phyloP scores from a whole-genome alignment of 495 filamentous ascomycete species.

The Jackrogersella minutella region DNA sequence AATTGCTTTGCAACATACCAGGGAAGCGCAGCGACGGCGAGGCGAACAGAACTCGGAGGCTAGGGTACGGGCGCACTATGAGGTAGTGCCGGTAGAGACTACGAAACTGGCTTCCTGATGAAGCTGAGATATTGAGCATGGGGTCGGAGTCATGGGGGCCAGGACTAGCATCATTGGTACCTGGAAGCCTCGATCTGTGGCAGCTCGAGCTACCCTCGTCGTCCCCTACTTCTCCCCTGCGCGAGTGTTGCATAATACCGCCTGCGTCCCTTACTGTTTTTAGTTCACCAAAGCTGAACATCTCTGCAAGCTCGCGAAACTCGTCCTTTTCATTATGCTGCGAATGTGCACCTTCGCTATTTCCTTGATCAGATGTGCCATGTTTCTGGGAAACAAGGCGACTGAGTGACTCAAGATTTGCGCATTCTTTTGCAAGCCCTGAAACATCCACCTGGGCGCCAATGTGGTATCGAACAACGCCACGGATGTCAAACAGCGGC shows the following conservation, averaged over 20 bases:
- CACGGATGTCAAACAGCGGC: slow-evolving; percentile 67
- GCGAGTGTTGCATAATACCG: slow-evolving; percentile 63
- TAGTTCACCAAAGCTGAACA: slow-evolving; percentile 68
- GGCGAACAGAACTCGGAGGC: slow-evolving; percentile 69
- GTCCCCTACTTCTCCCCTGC: slow-evolving; percentile 53
- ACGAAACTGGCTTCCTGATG: slow-evolving; percentile 43
- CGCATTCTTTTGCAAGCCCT: slow-evolving; percentile 63
- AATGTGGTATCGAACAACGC: slow-evolving; percentile 66
- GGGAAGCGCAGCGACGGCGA: slow-evolving; percentile 70
- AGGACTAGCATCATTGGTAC: slow-evolving; percentile 42
- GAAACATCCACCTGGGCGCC: slow-evolving; percentile 71
- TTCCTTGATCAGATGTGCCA: slow-evolving; percentile 40
- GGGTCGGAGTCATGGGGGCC: slow-evolving; percentile 9
- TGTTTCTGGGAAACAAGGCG: slow-evolving; percentile 43
- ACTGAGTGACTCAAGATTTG: slow-evolving; percentile 63
- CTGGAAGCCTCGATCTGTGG: slow-evolving; percentile 49
- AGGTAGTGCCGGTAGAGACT: slow-evolving; percentile 67
- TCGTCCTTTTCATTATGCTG: slow-evolving; percentile 43
- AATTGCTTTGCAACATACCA: slow-evolving; percentile 69
- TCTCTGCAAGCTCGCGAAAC: slow-evolving; percentile 64
- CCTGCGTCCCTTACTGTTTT: slow-evolving; percentile 64
- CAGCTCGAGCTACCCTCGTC: slow-evolving; percentile 40
- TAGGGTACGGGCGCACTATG: slow-evolving; percentile 67
- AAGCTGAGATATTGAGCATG: background rate
- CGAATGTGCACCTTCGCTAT: slow-evolving; percentile 1